phyloP scores from a whole-genome alignment of 225 moss, liverwort and hornwort species.

The Rhytidiadelphus loreus region DNA sequence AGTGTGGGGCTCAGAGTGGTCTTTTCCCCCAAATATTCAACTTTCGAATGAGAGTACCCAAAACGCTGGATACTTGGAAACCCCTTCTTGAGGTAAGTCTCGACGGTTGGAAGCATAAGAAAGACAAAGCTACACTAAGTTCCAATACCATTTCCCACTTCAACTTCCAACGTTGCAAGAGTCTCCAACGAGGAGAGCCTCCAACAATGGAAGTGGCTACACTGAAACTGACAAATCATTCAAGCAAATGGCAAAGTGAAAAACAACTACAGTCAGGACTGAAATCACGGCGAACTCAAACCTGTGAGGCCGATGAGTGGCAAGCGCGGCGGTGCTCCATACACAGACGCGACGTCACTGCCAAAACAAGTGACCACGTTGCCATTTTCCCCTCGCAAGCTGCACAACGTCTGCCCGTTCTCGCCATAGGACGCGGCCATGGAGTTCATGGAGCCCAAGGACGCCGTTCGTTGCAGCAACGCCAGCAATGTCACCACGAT shows the following conservation, averaged over 20 bases:
- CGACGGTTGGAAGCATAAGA: neutral
- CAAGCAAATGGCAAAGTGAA: neutral
- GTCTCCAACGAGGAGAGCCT: neutral
- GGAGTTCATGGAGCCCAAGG: slow-evolving; percentile 49
- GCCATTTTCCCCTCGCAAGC: slow-evolving; percentile 32
- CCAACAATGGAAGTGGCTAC: neutral
- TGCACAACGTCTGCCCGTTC: slow-evolving; percentile 64
- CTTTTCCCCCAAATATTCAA: neutral
- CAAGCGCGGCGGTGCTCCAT: slow-evolving; percentile 58
- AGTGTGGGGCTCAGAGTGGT: neutral
- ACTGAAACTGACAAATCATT: neutral
- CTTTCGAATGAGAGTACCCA: neutral
- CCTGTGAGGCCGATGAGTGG: slow-evolving; percentile 50
- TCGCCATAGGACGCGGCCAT: slow-evolving; percentile 67
- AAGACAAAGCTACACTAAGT: neutral
- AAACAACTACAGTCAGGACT: neutral
- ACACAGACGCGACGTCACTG: slow-evolving; percentile 63
- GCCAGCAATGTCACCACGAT: neutral
- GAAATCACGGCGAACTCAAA: neutral
- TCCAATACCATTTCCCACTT: neutral
- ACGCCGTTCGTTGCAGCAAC: neutral
- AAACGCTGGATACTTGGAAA: too few species aligned
- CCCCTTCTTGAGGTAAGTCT: neutral
- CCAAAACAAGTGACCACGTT: slow-evolving; percentile 52
- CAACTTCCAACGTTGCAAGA: neutral